Evolutionary conservation across 768 basidiomycete genomes (phyloP), one percentile per base, ranked within the genome.

Genomic region (Naematelia encephala): DNA sequence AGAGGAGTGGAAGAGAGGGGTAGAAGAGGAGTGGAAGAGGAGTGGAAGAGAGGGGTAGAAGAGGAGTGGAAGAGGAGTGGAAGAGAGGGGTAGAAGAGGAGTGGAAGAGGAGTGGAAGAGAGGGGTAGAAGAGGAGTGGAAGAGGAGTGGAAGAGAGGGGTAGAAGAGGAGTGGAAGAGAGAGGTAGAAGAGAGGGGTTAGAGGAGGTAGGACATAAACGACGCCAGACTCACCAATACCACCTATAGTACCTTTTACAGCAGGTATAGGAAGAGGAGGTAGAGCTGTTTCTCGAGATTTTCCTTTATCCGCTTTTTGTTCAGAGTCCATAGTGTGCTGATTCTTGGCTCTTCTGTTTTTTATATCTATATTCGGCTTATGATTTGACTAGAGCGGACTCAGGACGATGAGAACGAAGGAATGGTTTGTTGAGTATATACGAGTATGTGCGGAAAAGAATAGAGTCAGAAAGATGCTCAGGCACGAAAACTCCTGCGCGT

Each of bases 241-340:
- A 12, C 69, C 64, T 43, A 68, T 62, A 11, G 69, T 71, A 10
- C 69, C 67, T 52, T 71, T 71, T 11, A 71, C 67, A 54, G 64
- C 67, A 8, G 69, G 69, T 16, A 70, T 39, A 16, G 34, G 34
- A 8, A 39, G 34, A 39, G 34, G 34, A 8, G 34, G 34, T 8
- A 39, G 16, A 16, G 34, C 8, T 8, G 8, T 39, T 8, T 8
- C 34, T 16, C 34, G 34, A 8, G 34, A 39, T 39, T 39, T 39
- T 8, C 34, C 34, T 16, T 39, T 39, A 39, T 39, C 34, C n/a
- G n/a, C n/a, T n/a, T n/a, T n/a, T n/a, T n/a, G n/a, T n/a, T n/a
- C n/a, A n/a, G n/a, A n/a, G n/a, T n/a, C n/a, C n/a, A n/a, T n/a
- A n/a, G n/a, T n/a, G n/a, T n/a, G n/a, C n/a, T n/a, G n/a, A n/a